A percentile compares a stretch with the other conserved stretches of the same genome.
Conservation (phyloP, 331 rosid genomes). For the Saraca asoca region DNA sequence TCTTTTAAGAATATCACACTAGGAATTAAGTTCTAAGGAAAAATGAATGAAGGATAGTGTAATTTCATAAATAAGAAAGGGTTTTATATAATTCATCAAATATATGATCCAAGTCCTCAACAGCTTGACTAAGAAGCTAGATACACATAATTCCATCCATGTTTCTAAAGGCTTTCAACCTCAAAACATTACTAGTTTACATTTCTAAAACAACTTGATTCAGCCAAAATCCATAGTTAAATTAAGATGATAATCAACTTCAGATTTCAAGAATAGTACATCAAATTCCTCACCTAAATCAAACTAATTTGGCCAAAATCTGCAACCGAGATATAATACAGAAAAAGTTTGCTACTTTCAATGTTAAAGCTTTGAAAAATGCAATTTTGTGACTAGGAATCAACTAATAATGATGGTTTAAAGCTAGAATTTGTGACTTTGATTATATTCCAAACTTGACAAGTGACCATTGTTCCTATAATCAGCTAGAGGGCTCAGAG, state of each 20-base stretch:
- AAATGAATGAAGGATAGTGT: too few species aligned
- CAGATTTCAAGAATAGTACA: slow-evolving; percentile 40
- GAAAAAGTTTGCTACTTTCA: slow-evolving; percentile 28
- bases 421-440: slow-evolving; percentile 39
- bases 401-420: slow-evolving; percentile 39
- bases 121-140: too few species aligned
- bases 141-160: too few species aligned
- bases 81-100: too few species aligned
- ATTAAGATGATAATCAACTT: slow-evolving; percentile 19
- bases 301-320: slow-evolving; percentile 42
- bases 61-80: too few species aligned
- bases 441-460: slow-evolving; percentile 17
- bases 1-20: too few species aligned
- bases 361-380: slow-evolving; percentile 31
- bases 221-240: slow-evolving; percentile 2
- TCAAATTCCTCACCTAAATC: slow-evolving; percentile 54
- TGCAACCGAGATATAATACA: slow-evolving; percentile 1
- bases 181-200: too few species aligned
- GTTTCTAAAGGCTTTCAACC: too few species aligned
- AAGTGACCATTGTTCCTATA: slow-evolving; percentile 10
- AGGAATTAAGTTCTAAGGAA: too few species aligned
- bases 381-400: slow-evolving; percentile 41
- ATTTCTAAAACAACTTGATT: too few species aligned
- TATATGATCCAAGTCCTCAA: too few species aligned
- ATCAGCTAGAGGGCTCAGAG: slow-evolving; percentile 29